Base-by-base conservation (phyloP, 164 flowering plant genomes). In the Santalum album region DNA sequence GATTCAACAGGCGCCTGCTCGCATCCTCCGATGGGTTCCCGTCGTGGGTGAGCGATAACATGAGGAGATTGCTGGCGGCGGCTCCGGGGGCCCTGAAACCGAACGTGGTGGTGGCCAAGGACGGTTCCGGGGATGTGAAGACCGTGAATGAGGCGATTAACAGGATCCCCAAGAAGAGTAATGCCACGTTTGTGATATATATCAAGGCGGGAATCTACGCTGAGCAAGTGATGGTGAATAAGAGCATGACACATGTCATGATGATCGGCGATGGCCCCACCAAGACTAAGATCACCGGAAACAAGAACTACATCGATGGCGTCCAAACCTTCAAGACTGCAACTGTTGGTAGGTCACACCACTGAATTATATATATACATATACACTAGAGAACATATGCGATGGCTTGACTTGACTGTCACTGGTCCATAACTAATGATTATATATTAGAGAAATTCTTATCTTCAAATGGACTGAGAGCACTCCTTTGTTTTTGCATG, bases 241-340 rank as follows among this genome's bases (percentile, higher is more conserved):
- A 64, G 51, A 53, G 12, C 24, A 69, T 65, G 71, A 58, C 61
- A 46, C 52, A 86, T 53, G 73, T 91, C 16, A 63, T 77, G 63
- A 20, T 88, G 53, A 48, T 82, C 15, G 96, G 98, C 7, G 98
- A 91, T 44, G 98, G 98, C 9, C 84, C 90, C 1, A 68, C 74
- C 5, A 75, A 72, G 69, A 83, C 98, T 6, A 73, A 24, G 51
- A 71, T 91, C 69, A 77, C 89, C n/a, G 91, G 89, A 1, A 73
- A 52, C 58, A 54, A 51, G 63, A 81, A 70, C 74, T 75, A 44
- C 40, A 59, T 61, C 6, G 84, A 76, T 39, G 95, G 95, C 0
- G 29, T 23, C 14, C 51, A 48, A 12, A 84, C 90, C 11, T 74
- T 67, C 71, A 72, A 70, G 44, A 78, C 92, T 6, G 76, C 90